phyloP scores from a whole-genome alignment of 129 eudicot species.

The Lactuca sativa region DNA sequence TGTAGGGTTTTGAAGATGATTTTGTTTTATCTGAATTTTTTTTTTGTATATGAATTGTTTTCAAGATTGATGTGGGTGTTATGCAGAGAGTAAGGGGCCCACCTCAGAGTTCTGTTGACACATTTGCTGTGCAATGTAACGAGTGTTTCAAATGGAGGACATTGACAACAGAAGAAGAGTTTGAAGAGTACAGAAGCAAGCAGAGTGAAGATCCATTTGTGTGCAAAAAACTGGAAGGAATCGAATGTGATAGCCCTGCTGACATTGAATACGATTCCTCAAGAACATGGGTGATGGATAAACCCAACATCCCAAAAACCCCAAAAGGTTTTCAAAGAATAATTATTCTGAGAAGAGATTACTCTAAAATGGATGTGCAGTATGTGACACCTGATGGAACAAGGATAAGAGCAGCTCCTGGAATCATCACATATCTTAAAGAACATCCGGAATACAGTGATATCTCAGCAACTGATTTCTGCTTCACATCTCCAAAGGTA shows the following conservation, averaged over 20 bases:
- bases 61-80: background rate
- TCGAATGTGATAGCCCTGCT: slow-evolving; percentile 59
- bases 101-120: slow-evolving; percentile 28
- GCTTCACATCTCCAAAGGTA: slow-evolving; percentile 53
- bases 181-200: slow-evolving; percentile 63
- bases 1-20: background rate
- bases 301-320: slow-evolving; percentile 69
- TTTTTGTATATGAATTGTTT: background rate
- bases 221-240: slow-evolving; percentile 50
- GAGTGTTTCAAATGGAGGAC: slow-evolving; percentile 83
- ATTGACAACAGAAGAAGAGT: slow-evolving; percentile 53
- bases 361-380: slow-evolving; percentile 65
- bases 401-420: slow-evolving; percentile 47
- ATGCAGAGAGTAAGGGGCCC: slow-evolving; percentile 36
- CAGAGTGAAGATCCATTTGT: slow-evolving; percentile 59
- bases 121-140: slow-evolving; percentile 68
- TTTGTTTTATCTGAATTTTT: background rate
- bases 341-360: slow-evolving; percentile 50
- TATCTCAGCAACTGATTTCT: slow-evolving; percentile 49
- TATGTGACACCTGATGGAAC: slow-evolving; percentile 60
- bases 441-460: slow-evolving; percentile 44
- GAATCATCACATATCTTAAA: slow-evolving; percentile 48
- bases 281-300: slow-evolving; percentile 64
- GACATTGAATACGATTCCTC: slow-evolving; percentile 64
- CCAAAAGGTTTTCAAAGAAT: slow-evolving; percentile 64